phyloP scores from a whole-genome alignment of 805 yeast species.

The Lipomyces lipofer region DNA sequence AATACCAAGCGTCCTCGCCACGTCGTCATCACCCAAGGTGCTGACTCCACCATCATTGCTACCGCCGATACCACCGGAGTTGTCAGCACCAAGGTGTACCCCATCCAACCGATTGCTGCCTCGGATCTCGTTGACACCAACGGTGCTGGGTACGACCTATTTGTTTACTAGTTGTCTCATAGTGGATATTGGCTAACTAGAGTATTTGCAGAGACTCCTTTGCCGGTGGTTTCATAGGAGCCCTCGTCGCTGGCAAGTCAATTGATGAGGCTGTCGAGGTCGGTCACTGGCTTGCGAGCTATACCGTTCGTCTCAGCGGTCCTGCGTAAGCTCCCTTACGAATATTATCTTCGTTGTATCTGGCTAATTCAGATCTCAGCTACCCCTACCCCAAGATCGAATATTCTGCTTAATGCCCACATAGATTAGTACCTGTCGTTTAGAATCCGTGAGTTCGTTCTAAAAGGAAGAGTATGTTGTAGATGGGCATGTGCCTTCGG shows the following conservation, averaged over 20 bases:
- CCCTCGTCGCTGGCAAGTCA: constrained; percentile 70
- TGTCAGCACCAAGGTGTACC: constrained; percentile 52
- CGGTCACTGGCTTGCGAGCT: constrained; percentile 96
- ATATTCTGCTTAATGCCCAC: constrained; percentile 13
- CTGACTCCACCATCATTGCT: constrained; percentile 76
- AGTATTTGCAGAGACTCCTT: constrained; percentile 72
- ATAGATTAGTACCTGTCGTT: too few species aligned
- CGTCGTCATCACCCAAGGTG: constrained; percentile 93
- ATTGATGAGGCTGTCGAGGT: constrained; percentile 63
- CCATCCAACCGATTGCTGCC: constrained; percentile 70
- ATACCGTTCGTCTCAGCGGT: constrained; percentile 90
- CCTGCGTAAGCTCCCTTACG: constrained; percentile 77
- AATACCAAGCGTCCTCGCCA: constrained; percentile 71
- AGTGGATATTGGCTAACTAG: too few species aligned
- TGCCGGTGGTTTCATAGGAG: constrained; percentile 94
- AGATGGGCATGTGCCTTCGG: too few species aligned
- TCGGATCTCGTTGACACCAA: constrained; percentile 83
- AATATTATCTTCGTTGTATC: too few species aligned
- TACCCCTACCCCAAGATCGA: constrained; percentile 30
- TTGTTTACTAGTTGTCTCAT: not conserved
- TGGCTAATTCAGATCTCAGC: too few species aligned
- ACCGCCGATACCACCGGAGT: constrained; percentile 44
- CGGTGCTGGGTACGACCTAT: constrained; percentile 66
- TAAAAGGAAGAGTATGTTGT: too few species aligned
- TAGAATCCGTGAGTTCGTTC: too few species aligned